phyloP scores from a whole-genome alignment of 2,329 filamentous ascomycete genomes.

The Cladosporium halotolerans region DNA sequence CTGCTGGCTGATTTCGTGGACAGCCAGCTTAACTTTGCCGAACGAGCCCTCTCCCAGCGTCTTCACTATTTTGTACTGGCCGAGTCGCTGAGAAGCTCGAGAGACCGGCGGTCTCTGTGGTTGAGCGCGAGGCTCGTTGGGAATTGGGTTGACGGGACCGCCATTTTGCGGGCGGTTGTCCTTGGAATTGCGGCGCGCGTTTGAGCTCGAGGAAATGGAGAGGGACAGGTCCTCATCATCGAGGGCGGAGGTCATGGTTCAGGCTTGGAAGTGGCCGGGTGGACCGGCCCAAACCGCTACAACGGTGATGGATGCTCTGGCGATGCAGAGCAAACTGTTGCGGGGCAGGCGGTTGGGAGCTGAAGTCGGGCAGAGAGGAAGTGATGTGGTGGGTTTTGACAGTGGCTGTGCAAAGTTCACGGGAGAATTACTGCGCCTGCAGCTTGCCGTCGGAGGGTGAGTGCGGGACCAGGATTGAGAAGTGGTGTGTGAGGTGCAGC shows the following conservation, averaged over 20 bases:
- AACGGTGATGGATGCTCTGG: neutral
- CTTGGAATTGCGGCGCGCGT: constrained; percentile 22
- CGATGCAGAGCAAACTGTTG: constrained; percentile 3
- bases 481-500: neutral
- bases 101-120: constrained; percentile 19
- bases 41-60: constrained; percentile 96
- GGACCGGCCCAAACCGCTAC: constrained; percentile 2
- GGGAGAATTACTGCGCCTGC: too few relatives aligned
- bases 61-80: constrained; percentile 82
- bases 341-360: neutral
- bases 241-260: constrained; percentile 32
- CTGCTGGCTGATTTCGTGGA: constrained; percentile 85
- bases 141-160: constrained; percentile 9
- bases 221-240: constrained; percentile 38
- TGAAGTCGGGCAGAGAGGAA: neutral
- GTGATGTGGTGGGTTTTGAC: neutral
- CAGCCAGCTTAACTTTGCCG: constrained; percentile 95
- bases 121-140: constrained; percentile 34
- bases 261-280: constrained; percentile 2
- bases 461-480: neutral
- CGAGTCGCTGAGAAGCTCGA: constrained; percentile 53
- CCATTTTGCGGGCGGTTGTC: constrained; percentile 32
- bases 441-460: neutral
- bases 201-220: constrained; percentile 25
- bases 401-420: too few relatives aligned